Conservation (phyloP, 371 early-diverging fungal species). For the Gilbertella persicaria region DNA sequence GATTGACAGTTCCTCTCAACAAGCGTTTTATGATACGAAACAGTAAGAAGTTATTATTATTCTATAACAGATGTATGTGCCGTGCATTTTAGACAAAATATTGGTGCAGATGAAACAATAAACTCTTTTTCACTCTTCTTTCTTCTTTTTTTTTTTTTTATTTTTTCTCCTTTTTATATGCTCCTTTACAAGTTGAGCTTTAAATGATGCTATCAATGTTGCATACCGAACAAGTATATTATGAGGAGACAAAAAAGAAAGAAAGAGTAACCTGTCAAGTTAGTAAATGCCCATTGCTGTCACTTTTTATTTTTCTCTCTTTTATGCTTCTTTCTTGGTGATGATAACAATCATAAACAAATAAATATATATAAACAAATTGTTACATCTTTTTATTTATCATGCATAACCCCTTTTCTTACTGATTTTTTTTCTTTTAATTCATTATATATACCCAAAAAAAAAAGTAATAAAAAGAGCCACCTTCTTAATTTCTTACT, state of each 20-base stretch:
- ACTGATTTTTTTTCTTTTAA: too few relatives aligned
- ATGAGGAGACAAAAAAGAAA: too few relatives aligned
- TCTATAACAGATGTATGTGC: conserved; percentile 27
- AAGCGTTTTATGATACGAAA: not conserved
- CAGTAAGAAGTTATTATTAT: not conserved
- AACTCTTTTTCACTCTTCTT: conserved; percentile 2
- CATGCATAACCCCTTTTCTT: conserved; percentile 24
- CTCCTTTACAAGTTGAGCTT: too few relatives aligned
- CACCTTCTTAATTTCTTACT: not conserved
- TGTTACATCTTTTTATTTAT: conserved; percentile 19
- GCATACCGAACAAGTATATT: too few relatives aligned
- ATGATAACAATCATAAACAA: conserved; percentile 23
- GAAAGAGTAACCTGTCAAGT: not conserved
- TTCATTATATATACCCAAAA: conserved; percentile 15
- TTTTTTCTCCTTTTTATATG: not conserved
- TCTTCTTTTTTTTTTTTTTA: not conserved
- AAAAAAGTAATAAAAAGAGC: not conserved
- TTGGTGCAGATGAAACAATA: conserved; percentile 24
- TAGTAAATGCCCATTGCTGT: conserved; percentile 3
- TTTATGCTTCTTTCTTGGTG: conserved; percentile 12
- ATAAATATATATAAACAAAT: conserved; percentile 17
- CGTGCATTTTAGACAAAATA: conserved; percentile 17
- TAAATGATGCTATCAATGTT: too few relatives aligned
- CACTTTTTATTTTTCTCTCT: too few relatives aligned
- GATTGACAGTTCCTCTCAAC: not conserved